phyloP scores from a whole-genome alignment of 2,329 filamentous ascomycete genomes.

The Claviceps purpurea region DNA sequence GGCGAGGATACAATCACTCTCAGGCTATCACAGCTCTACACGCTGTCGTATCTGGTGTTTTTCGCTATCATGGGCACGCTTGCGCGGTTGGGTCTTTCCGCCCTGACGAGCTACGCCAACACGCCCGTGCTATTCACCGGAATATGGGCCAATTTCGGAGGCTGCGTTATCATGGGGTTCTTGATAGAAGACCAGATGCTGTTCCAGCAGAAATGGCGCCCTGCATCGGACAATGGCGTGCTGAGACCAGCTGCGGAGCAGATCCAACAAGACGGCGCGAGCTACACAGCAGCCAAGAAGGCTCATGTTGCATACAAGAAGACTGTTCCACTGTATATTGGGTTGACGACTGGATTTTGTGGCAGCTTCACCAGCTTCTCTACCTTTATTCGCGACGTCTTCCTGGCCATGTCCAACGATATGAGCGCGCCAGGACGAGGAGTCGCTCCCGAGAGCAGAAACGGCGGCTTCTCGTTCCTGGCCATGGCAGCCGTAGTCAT shows the following conservation, averaged over 20 bases:
- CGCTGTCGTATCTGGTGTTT: conserved; percentile 67
- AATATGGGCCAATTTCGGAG: conserved; percentile 79
- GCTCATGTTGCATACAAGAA: conserved; percentile 58
- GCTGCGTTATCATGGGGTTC: conserved; percentile 75
- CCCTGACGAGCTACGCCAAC: conserved; percentile 66
- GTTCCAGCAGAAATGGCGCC: conserved; percentile 56
- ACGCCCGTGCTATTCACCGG: conserved; percentile 61
- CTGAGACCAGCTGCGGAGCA: conserved; percentile 18
- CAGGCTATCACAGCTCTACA: conserved; percentile 49
- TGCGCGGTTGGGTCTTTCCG: conserved; percentile 66
- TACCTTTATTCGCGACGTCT: conserved; percentile 66
- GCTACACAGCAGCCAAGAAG: conserved; percentile 36
- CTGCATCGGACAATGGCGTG: conserved; percentile 23
- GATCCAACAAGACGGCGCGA: conserved; percentile 26
- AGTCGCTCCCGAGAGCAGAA: conserved; percentile 32
- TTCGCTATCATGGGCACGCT: conserved; percentile 79
- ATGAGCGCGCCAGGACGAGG: conserved; percentile 30
- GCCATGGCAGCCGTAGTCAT: conserved; percentile 66
- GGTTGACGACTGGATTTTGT: conserved; percentile 75
- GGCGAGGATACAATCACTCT: conserved; percentile 26
- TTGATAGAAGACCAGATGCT: conserved; percentile 64
- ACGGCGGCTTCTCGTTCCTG: conserved; percentile 71
- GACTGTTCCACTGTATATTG: conserved; percentile 77
- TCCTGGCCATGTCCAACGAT: conserved; percentile 67
- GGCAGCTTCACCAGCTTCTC: conserved; percentile 88